A percentile compares a stretch with the other conserved stretches of the same genome.
phyloP scores from a whole-genome alignment of 495 filamentous ascomycete species.

The Hyphodiscus hymeniophilus region DNA sequence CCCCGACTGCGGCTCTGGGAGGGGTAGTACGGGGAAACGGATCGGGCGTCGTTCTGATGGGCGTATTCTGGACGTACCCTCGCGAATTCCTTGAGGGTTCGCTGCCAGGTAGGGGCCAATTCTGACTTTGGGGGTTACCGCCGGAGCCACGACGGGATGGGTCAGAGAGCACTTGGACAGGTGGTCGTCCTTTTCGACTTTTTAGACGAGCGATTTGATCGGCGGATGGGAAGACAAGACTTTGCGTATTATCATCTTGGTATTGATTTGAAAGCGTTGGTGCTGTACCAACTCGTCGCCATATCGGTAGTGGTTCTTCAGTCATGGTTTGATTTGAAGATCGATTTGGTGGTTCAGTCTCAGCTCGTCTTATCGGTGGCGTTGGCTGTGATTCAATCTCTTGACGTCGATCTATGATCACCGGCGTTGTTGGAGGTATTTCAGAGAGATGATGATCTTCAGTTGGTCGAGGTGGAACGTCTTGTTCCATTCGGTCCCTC shows the following conservation, averaged over 20 bases:
- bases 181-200: slow-evolving; percentile 20
- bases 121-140: background rate
- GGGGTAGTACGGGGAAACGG: background rate
- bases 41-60: slow-evolving; percentile 4
- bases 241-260: background rate
- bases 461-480: slow-evolving; percentile 8
- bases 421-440: slow-evolving; percentile 5
- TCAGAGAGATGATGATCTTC: slow-evolving; percentile 15
- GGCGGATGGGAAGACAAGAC: slow-evolving; percentile 13
- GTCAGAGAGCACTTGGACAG: slow-evolving; percentile 6
- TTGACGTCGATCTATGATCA: background rate
- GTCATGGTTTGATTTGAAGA: slow-evolving; percentile 1
- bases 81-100: background rate
- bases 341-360: slow-evolving; percentile 12
- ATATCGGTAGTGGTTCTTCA: slow-evolving; percentile 9
- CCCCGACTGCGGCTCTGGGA: slow-evolving; percentile 6
- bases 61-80: slow-evolving; percentile 2
- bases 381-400: slow-evolving; percentile 7
- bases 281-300: slow-evolving; percentile 9
- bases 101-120: background rate
- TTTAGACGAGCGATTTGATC: slow-evolving; percentile 22
- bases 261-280: background rate
- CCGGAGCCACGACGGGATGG: slow-evolving; percentile 18
- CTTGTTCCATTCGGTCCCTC: slow-evolving; percentile 3
- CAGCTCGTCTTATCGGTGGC: slow-evolving; percentile 7